Percentiles rank a stretch among this genome's conserved stretches.
These are phyloP conservation scores for Abortiporus biennis DNA, from an alignment of 1,284 basidiomycete species.

Conservation along the genomic window DNA sequence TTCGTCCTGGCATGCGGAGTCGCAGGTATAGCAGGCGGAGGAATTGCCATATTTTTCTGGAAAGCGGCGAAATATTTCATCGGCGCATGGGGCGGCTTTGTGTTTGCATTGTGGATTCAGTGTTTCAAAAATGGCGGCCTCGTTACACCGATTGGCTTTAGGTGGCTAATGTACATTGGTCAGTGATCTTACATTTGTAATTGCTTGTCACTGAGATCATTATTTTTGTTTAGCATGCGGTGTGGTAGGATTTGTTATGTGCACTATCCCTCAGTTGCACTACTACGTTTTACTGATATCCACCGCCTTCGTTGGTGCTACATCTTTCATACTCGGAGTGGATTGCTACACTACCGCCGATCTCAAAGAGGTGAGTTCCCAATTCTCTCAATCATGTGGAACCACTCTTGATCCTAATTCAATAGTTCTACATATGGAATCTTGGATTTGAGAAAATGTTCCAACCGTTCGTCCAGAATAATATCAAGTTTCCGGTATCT, in stretches of 20 bases:
- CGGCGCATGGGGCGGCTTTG: constrained; percentile 86
- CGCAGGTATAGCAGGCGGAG: constrained; percentile 80
- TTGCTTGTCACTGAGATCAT: constrained; percentile 43
- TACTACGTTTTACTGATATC: constrained; percentile 77
- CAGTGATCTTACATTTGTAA: constrained; percentile 20
- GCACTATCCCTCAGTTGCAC: constrained; percentile 53
- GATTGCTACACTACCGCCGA: constrained; percentile 91
- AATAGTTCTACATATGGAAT: constrained; percentile 91
- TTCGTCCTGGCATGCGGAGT: constrained; percentile 82
- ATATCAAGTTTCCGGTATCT: constrained; percentile 75
- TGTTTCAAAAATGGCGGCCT: constrained; percentile 80
- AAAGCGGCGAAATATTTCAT: constrained; percentile 83
- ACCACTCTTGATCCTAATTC: not conserved
- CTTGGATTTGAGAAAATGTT: constrained; percentile 80
- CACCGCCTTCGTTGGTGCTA: constrained; percentile 87
- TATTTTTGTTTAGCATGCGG: constrained; percentile 22
- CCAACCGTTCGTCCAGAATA: constrained; percentile 61
- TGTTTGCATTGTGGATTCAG: constrained; percentile 83
- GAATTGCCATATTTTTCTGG: constrained; percentile 85
- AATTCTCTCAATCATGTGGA: not conserved
- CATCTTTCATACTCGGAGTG: constrained; percentile 87
- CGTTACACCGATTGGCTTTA: constrained; percentile 66
- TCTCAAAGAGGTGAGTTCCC: constrained; percentile 73
- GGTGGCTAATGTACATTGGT: constrained; percentile 89
- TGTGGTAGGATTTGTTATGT: constrained; percentile 41